Base-by-base conservation (phyloP, 1,139 yeast species). In the Sugiyamaella xylanicola region DNA sequence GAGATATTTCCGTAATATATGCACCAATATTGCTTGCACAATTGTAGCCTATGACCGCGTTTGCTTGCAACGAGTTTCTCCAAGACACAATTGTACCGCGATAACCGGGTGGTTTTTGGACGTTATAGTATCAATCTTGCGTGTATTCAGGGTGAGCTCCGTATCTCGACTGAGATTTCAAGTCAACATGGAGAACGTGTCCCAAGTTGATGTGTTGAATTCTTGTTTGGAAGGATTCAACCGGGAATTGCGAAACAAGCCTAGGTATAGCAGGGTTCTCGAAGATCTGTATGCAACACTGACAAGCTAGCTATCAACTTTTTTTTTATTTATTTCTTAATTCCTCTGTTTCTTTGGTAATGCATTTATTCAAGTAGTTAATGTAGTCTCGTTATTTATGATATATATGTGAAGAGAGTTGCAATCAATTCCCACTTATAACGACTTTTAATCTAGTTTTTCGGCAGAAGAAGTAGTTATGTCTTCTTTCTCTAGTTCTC, bases 11-110 rank as follows among this genome's bases (percentile, higher is more conserved):
- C 25, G 35, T 21, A 48, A 40, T 29, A 19, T 48, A 17, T 27
- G 46, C n/a, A 32, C 21, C n/a, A 21, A 48, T 48, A 42, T 48
- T 41, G 52, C 41, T 25, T 13, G 16, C 11, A 43, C 45, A 40
- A 41, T 48, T 17, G 25, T 20, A 20, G 16, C 25, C 11, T 48
- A 35, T 29, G 46, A 40, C 20, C 39, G 52, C 3, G 29, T 40
- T 9, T 48, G 52, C 39, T 39, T 48, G n/a, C 39, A 41, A 15
- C 39, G 40, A 20, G 15, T 46, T 13, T 37, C 50, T 8, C 17
- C 47, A 7, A 41, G 20, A 25, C 37, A 43, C 11, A 48, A 19
- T 15, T 8, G 11, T 19, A 48, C 4, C 9, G n/a, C 25, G 17
- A 40, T 48, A 19, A 27, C n/a, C 13, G n/a, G 25, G 19, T 41